Evolutionary conservation across 441 rosid species (phyloP).

Genomic region (Raphanus hybrid): DNA sequence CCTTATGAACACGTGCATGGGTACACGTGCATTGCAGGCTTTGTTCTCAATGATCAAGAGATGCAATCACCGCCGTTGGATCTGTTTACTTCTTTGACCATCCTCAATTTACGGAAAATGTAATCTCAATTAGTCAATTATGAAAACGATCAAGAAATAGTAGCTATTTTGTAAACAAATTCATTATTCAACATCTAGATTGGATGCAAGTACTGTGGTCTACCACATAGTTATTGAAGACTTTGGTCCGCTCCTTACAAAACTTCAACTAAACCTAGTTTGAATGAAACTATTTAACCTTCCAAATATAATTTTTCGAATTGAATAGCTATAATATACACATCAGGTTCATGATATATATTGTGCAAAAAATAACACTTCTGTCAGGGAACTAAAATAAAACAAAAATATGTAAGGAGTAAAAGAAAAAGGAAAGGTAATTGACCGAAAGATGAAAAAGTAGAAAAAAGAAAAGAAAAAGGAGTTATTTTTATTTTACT

Average conservation of each 20-base stretch:
- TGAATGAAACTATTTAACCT: not conserved
- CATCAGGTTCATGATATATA: not conserved
- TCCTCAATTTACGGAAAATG: constrained; percentile 24
- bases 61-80: constrained; percentile 29
- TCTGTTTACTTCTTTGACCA: constrained; percentile 43
- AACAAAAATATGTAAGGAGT: not conserved
- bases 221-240: constrained; percentile 8
- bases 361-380: not conserved
- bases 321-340: not conserved
- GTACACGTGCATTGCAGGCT: constrained; percentile 64
- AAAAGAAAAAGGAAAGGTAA: not conserved
- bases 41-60: constrained; percentile 40
- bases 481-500: too few species aligned
- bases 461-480: not conserved
- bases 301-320: not conserved
- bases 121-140: constrained; percentile 18
- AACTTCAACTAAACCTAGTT: not conserved
- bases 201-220: not conserved
- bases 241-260: not conserved
- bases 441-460: constrained; percentile 13
- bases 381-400: not conserved
- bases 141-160: not conserved
- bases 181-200: not conserved
- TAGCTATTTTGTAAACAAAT: not conserved
- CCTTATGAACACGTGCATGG: constrained; percentile 48